Base-by-base conservation (phyloP, 2,329 filamentous ascomycete genomes). In the Penicillium sumatraense region DNA sequence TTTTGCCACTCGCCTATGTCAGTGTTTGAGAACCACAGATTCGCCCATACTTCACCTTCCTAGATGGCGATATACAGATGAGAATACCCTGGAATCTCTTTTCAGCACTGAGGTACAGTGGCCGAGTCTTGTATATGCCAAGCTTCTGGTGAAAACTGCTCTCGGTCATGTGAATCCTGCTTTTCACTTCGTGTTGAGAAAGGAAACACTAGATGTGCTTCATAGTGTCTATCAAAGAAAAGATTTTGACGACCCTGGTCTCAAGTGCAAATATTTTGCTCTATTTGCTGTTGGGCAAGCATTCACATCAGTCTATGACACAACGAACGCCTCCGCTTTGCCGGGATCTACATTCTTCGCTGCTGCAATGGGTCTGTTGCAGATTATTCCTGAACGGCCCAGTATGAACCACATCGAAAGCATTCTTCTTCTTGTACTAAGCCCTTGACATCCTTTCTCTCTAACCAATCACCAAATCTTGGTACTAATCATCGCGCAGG, bases 201-300 rank as follows among this genome's bases (percentile, higher is more conserved):
- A 72, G 62, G 16, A 68, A 57, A 35, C 75, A 62, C 47, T 71
- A 63, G 69, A 69, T 54, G 21, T 70, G 66, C 57, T 69, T 67
- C 45, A 75, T 68, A 69, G 38, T 44, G 62, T 63, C 13, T 68
- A 48, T 63, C 72, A 52, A 26, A 60, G 27, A 10, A 50, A 16
- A 1, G 56, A 57, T 8, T 63, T 60, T 21, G 57, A 63, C 18
- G 51, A 63, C 61, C 16, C 72, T 38, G 5, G 70, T 50, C 69
- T 74, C 62, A 57, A 71, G 1, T 76, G 73, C 54, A 76, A 77
- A 21, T 72, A 76, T n/a, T 77, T 75, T 29, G 65, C 70, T 3
- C 62, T 78, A 1, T 76, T 78, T 60, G 72, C 72, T 0, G 53
- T 78, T 9, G 75, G 75, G 0, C 74, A 78, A 27, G 72, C 75